phyloP scores from a whole-genome alignment of 1,284 basidiomycete species.

The Butyriboletus regius region DNA sequence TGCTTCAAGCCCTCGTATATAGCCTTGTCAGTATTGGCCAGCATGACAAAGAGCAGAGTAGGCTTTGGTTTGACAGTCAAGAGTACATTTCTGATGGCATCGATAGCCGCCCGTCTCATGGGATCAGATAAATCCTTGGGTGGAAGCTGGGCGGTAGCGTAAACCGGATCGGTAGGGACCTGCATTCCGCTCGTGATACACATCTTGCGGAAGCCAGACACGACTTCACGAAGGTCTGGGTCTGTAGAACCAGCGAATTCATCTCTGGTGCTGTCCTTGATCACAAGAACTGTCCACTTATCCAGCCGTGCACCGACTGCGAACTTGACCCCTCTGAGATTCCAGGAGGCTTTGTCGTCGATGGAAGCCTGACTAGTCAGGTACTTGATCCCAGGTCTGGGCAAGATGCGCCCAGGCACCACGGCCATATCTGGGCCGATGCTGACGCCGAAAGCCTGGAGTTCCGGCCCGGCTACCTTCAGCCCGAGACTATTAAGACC shows the following conservation, averaged over 20 bases:
- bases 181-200: conserved; percentile 57
- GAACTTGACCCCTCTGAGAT: conserved; percentile 61
- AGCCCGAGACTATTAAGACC: conserved; percentile 63
- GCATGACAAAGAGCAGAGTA: conserved; percentile 47
- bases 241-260: conserved; percentile 53
- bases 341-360: conserved; percentile 64
- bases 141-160: conserved; percentile 19
- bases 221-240: conserved; percentile 40
- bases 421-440: conserved; percentile 65
- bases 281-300: conserved; percentile 60
- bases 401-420: conserved; percentile 66
- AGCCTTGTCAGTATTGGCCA: conserved; percentile 63
- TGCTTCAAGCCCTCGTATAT: conserved; percentile 68
- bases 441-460: conserved; percentile 55
- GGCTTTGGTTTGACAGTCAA: conserved; percentile 35
- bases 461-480: conserved; percentile 37
- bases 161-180: conserved; percentile 27
- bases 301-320: conserved; percentile 46
- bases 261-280: conserved; percentile 47
- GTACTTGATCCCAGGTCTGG: conserved; percentile 56
- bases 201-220: conserved; percentile 53
- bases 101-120: conserved; percentile 20
- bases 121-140: conserved; percentile 17
- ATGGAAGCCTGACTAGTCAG: conserved; percentile 38
- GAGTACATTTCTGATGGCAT: conserved; percentile 22